Conservation (phyloP, 2,329 filamentous ascomycete species). For the Dactylonectria estremocensis region DNA sequence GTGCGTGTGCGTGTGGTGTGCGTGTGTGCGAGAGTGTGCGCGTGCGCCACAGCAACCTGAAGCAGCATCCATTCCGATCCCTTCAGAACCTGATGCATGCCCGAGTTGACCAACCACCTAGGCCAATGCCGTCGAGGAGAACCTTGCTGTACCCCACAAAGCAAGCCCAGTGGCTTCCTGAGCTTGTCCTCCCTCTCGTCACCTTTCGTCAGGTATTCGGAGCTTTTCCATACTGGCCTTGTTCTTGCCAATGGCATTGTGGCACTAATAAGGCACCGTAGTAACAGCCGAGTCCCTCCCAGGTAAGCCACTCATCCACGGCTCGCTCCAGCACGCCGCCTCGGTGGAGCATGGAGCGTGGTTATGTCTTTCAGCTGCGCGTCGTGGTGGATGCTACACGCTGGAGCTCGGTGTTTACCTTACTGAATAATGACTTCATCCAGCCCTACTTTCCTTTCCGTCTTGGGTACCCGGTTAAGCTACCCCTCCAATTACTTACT, state of each 20-base stretch:
- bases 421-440: constrained; percentile 44
- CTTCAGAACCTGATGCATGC: constrained; percentile 15
- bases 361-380: neutral
- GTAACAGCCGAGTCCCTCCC: too few relatives aligned
- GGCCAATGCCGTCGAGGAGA: constrained; percentile 9
- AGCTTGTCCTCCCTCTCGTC: neutral
- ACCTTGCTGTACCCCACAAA: constrained; percentile 20
- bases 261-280: neutral
- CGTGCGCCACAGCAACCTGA: constrained; percentile 17
- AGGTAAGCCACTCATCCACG: neutral
- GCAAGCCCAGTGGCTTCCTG: neutral
- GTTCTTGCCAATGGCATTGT: too few relatives aligned
- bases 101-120: constrained; percentile 17
- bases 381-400: constrained; percentile 23
- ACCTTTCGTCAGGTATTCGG: neutral
- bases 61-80: too few relatives aligned
- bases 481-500: constrained; percentile 20
- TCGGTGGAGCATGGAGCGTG: neutral
- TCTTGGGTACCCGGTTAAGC: constrained; percentile 33
- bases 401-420: constrained; percentile 28
- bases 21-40: constrained; percentile 6
- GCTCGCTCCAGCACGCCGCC: neutral
- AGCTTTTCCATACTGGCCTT: too few relatives aligned
- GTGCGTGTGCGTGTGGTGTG: constrained; percentile 37
- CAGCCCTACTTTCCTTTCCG: constrained; percentile 42